Base-by-base conservation (phyloP, 768 basidiomycete genomes). In the Udeniomyces megalosporus region DNA sequence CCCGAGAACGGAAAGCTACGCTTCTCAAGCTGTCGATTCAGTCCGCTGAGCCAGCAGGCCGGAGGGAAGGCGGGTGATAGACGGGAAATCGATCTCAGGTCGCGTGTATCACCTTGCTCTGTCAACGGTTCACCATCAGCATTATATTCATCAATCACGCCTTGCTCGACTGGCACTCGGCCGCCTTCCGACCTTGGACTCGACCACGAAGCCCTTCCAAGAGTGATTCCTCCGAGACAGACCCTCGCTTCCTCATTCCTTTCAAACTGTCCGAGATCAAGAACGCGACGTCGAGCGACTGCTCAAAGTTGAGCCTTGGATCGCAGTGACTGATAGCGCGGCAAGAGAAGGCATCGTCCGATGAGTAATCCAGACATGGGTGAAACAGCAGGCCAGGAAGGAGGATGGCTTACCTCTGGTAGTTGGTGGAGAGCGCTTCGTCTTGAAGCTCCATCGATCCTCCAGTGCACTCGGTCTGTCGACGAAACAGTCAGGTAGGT, bases 361-460 rank as follows among this genome's bases (percentile, higher is more conserved):
- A 15, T 32, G 7, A 17, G 22, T 35, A 10, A 45, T 42, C 15
- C 8, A 22, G 11, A 24, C 22, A 24, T 22, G 26, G 15, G 35
- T n/a, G n/a, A 8, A 24, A n/a, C 10, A 28, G 26, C 22, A 14
- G 55, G 28, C 10, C 20, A 7, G 17, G 15, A 42, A 44, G 4
- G 48, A 29, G n/a, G 10, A 32, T 4, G 46, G 26, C 17, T 3
- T 38, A 93, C 1, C 85, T 83, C 76, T 93, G 85, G 72, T 97
- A 99, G 67, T 92, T 78, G 72, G 92, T 75, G n/a, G 81, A 84
- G 17, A 99, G 78, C 72, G 95, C 79, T 66, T 91, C 86, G 71
- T 96, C 93, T 50, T 78, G 80, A 42, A 96, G 76, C 70, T 88
- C 85, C 92, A 96, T 97, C 67, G 88, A 93, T 0, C 93, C 95